Evolutionary conservation across 2,329 filamentous ascomycete species (phyloP).

Genomic region (Leptographium wingfieldii): DNA sequence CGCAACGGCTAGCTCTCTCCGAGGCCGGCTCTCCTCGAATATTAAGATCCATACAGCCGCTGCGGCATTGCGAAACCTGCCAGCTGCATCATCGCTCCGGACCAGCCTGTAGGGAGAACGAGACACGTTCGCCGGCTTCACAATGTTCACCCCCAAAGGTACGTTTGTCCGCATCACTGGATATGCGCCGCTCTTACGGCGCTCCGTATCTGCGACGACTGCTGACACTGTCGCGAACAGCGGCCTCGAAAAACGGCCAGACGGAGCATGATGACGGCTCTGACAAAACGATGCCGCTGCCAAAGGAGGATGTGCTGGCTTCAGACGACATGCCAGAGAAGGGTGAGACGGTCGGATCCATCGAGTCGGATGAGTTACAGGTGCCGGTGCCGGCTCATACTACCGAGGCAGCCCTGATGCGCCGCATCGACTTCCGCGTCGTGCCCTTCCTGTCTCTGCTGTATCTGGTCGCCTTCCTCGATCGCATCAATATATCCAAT

Average conservation of each 20-base stretch:
- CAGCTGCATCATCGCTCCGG: not conserved
- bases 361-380: slow-evolving; percentile 13
- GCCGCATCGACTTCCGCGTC: slow-evolving; percentile 58
- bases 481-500: slow-evolving; percentile 70
- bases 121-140: not conserved
- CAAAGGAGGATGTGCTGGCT: not conserved
- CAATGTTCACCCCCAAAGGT: not conserved
- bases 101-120: not conserved
- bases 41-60: not conserved
- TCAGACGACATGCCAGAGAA: not conserved
- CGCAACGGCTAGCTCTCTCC: not conserved
- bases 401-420: slow-evolving; percentile 51
- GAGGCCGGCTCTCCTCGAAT: not conserved
- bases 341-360: not conserved
- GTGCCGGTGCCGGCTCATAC: slow-evolving; percentile 38
- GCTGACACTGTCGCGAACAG: not conserved
- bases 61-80: not conserved
- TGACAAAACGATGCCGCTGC: not conserved
- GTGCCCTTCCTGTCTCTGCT: slow-evolving; percentile 62
- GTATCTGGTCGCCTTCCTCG: slow-evolving; percentile 58
- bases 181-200: not conserved
- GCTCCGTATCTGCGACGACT: not conserved
- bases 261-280: not conserved
- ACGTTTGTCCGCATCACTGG: not conserved
- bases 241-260: not conserved